Percentiles rank a stretch among this genome's conserved stretches.
Conservation (phyloP, 192 early-diverging fungal genomes). For the Funneliformis mosseae region DNA sequence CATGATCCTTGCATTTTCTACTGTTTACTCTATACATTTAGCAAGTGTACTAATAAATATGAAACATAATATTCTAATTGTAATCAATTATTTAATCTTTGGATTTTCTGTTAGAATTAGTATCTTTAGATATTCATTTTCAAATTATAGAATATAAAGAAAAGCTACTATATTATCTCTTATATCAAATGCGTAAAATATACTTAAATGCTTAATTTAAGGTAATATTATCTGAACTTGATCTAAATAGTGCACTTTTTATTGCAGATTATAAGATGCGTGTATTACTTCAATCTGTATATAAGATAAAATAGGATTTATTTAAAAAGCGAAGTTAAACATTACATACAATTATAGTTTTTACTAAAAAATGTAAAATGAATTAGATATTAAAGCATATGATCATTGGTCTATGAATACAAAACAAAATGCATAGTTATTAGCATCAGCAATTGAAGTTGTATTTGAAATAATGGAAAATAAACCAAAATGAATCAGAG, state of each 20-base stretch:
- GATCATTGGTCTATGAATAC: neutral
- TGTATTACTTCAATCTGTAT: neutral
- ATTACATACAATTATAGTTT: neutral
- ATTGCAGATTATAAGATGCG: slow-evolving; percentile 3
- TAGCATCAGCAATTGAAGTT: neutral
- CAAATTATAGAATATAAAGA: slow-evolving; percentile 2
- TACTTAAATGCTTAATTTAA: neutral
- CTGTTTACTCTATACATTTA: no score
- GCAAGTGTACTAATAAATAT: neutral
- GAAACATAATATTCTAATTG: neutral
- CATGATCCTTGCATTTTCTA: slow-evolving; percentile 13
- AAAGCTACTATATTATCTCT: slow-evolving; percentile 13
- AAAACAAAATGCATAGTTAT: neutral
- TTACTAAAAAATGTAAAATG: neutral
- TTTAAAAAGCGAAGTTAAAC: neutral
- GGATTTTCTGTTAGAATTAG: neutral
- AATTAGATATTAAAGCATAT: neutral
- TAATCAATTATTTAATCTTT: slow-evolving; percentile 12
- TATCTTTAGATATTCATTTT: neutral
- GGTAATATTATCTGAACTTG: neutral
- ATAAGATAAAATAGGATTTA: neutral
- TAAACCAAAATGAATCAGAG: neutral
- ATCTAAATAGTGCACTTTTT: neutral
- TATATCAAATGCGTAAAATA: neutral
- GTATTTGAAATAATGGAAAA: neutral